Percentiles rank a stretch among this genome's conserved stretches.
These are phyloP conservation scores for Pleurotus djamor DNA, from an alignment of 768 basidiomycete genomes.

Conservation along the genomic window DNA sequence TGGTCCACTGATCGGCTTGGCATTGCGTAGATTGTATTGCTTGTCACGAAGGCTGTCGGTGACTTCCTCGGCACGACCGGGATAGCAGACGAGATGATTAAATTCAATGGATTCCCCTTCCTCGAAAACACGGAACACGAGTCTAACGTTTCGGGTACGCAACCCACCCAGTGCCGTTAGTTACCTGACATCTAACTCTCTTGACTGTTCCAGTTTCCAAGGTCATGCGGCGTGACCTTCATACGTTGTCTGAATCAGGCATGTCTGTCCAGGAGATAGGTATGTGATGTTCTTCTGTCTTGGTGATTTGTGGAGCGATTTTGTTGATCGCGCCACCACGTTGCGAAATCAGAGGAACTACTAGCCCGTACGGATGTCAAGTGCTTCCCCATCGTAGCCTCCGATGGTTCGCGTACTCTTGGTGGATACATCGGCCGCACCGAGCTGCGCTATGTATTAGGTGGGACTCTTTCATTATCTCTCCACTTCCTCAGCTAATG, in stretches of 20 bases:
- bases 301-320: background rate
- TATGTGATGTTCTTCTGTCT: conserved; percentile 29
- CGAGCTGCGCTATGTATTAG: conserved; percentile 83
- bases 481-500: background rate
- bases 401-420: conserved; percentile 57
- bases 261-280: conserved; percentile 80
- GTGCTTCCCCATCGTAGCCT: conserved; percentile 87
- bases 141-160: conserved; percentile 84
- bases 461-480: conserved; percentile 32
- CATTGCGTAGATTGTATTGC: conserved; percentile 75
- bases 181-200: background rate
- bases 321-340: conserved; percentile 8
- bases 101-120: conserved; percentile 96
- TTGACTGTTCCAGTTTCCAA: conserved; percentile 60
- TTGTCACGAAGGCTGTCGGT: conserved; percentile 96
- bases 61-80: conserved; percentile 92
- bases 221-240: conserved; percentile 85
- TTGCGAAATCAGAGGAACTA: conserved; percentile 70
- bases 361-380: conserved; percentile 76
- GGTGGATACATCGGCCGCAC: conserved; percentile 87
- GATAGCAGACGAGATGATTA: conserved; percentile 96
- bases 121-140: conserved; percentile 94
- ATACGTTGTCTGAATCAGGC: conserved; percentile 70
- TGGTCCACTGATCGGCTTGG: conserved; percentile 11
- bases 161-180: background rate